These are phyloP conservation scores for Apiotrichum sp. DNA, from an alignment of 1,284 basidiomycete genomes.

Conservation along the genomic window DNA sequence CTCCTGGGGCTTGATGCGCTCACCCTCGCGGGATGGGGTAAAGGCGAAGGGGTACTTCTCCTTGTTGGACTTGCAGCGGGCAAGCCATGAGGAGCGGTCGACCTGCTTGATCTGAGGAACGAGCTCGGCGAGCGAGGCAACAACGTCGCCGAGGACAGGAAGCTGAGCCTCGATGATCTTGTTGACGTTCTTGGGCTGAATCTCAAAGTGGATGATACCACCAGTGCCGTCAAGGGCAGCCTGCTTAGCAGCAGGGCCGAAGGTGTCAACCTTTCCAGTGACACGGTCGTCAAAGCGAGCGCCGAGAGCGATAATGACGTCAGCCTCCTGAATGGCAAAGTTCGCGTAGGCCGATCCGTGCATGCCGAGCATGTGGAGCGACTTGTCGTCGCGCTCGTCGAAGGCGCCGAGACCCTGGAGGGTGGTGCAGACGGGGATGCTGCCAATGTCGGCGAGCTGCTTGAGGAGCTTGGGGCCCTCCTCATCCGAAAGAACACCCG, in stretches of 20 bases:
- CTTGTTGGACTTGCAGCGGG: constrained; percentile 80
- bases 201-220: constrained; percentile 98
- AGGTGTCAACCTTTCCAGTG: constrained; percentile 82
- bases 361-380: constrained; percentile 98
- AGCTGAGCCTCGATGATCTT: constrained; percentile 95
- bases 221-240: constrained; percentile 81
- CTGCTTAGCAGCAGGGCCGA: constrained; percentile 82
- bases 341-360: constrained; percentile 97
- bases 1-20: constrained; percentile 90
- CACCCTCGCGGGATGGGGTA: constrained; percentile 58
- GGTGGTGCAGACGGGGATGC: constrained; percentile 96
- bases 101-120: constrained; percentile 67
- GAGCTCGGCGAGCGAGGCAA: constrained; percentile 70
- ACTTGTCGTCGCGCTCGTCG: constrained; percentile 81
- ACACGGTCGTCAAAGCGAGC: constrained; percentile 97
- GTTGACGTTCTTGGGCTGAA: constrained; percentile 98
- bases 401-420: constrained; percentile 92
- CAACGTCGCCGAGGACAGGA: constrained; percentile 89
- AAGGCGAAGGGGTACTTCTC: constrained; percentile 84
- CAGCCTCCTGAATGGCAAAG: constrained; percentile 93
- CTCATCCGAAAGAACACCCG: constrained; percentile 78
- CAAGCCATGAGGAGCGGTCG: constrained; percentile 72
- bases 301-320: constrained; percentile 95
- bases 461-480: constrained; percentile 78
- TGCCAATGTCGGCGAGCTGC: constrained; percentile 72